Conservation (phyloP, 768 basidiomycete genomes). For the Psilocybe azurescens region DNA sequence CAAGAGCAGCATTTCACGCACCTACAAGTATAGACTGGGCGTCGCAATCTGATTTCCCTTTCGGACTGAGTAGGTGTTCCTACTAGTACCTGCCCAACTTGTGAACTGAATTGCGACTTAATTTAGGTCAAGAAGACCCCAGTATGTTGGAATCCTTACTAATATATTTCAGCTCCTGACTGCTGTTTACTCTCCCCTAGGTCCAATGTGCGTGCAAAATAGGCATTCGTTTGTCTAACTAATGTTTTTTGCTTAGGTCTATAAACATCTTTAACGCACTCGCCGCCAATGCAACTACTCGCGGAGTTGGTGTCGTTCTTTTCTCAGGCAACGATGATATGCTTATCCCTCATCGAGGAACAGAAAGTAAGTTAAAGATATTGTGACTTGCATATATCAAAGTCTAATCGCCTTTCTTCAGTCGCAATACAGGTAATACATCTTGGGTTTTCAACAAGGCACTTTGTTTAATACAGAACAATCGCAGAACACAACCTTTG, state of each 20-base stretch:
- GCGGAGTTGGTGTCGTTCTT: constrained; percentile 56
- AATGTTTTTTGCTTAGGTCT: constrained; percentile 42
- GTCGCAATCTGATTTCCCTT: constrained; percentile 40
- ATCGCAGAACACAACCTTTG: constrained; percentile 76
- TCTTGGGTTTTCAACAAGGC: background rate
- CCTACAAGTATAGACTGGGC: constrained; percentile 62
- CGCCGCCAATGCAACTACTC: constrained; percentile 65
- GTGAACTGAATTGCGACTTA: background rate
- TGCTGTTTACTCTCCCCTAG: background rate
- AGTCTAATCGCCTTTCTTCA: constrained; percentile 27
- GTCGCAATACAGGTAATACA: constrained; percentile 58
- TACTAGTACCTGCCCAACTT: background rate
- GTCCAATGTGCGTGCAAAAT: constrained; percentile 20
- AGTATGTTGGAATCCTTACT: constrained; percentile 33
- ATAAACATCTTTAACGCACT: constrained; percentile 69
- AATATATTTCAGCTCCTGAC: background rate
- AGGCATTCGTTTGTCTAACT: background rate
- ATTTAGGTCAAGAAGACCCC: constrained; percentile 31
- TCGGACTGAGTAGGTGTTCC: constrained; percentile 33
- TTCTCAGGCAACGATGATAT: constrained; percentile 76
- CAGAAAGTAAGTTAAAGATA: constrained; percentile 52
- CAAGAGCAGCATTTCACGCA: constrained; percentile 69
- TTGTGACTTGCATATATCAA: background rate
- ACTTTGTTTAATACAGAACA: background rate
- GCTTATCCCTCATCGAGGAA: constrained; percentile 64